phyloP scores from a whole-genome alignment of 352 stramenopile genomes.

The Pelagophyceae sp. region DNA sequence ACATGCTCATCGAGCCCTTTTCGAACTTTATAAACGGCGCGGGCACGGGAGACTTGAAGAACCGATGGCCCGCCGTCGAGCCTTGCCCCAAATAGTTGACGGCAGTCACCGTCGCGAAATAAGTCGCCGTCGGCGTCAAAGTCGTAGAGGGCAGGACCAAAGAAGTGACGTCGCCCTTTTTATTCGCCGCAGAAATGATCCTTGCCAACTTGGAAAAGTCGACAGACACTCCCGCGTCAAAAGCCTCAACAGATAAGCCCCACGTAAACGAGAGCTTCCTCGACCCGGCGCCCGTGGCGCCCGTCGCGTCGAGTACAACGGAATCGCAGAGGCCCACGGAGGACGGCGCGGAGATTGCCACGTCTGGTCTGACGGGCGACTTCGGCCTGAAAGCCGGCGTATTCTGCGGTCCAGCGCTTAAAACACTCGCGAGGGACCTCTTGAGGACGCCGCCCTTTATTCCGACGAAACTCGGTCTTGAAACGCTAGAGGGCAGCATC shows the following conservation, averaged over 20 bases:
- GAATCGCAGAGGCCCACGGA: slow-evolving; percentile 1
- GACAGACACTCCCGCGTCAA: neutral
- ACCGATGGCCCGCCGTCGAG: neutral
- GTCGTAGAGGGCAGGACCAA: neutral
- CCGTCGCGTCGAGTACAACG: neutral
- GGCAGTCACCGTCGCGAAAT: neutral
- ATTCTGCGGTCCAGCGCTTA: neutral
- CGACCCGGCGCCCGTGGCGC: slow-evolving; percentile 3
- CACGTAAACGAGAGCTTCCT: neutral
- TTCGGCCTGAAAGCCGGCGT: neutral
- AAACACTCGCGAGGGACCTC: neutral
- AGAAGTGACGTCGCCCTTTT: neutral
- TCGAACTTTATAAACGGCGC: neutral
- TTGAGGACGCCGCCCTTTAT: neutral
- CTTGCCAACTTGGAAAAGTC: too few species aligned
- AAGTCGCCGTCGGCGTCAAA: neutral
- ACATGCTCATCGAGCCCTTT: neutral
- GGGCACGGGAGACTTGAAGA: neutral
- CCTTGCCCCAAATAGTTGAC: neutral
- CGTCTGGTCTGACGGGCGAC: neutral
- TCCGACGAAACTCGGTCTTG: too few species aligned
- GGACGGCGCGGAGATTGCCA: neutral
- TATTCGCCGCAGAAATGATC: too few species aligned
- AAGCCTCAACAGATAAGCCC: neutral
- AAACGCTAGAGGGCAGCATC: too few species aligned